Conservation (phyloP, 192 early-diverging fungal species). For the Tieghemiomyces parasiticus region DNA sequence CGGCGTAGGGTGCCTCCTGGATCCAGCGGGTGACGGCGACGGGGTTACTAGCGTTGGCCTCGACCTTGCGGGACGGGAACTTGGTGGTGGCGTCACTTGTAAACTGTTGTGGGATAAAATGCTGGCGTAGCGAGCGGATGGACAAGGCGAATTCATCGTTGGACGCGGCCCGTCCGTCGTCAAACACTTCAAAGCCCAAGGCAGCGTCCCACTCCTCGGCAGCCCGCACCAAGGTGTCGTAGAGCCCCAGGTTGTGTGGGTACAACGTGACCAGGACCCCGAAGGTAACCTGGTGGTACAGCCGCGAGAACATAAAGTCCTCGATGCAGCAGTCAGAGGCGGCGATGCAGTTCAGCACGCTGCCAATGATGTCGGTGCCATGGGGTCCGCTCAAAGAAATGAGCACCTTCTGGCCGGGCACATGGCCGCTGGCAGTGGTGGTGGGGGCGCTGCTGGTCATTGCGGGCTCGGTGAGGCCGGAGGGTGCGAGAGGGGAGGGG, state of each 20-base stretch:
- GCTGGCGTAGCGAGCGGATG: constrained; percentile 1
- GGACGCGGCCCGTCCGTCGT: background rate
- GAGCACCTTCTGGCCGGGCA: constrained; percentile 46
- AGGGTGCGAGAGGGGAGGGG: no score
- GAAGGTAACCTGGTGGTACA: constrained; percentile 92
- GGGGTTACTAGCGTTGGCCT: constrained; percentile 18
- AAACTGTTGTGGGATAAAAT: background rate
- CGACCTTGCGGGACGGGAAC: constrained; percentile 17
- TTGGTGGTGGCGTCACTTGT: constrained; percentile 21
- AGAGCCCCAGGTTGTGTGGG: constrained; percentile 58
- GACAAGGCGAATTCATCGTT: background rate
- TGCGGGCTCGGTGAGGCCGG: no score
- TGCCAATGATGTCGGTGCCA: constrained; percentile 84
- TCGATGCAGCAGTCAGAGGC: constrained; percentile 60
- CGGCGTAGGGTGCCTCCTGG: constrained; percentile 75
- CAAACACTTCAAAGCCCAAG: constrained; percentile 57
- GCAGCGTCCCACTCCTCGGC: constrained; percentile 79
- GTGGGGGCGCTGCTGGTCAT: no score
- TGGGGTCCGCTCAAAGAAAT: constrained; percentile 74
- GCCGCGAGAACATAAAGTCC: constrained; percentile 74
- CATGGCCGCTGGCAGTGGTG: no score
- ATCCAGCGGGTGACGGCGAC: constrained; percentile 16
- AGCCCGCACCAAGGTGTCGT: constrained; percentile 54
- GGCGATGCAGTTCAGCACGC: constrained; percentile 57
- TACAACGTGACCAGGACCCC: constrained; percentile 66